Percentiles rank a stretch among this genome's conserved stretches.
Conservation (phyloP, 345 rosid genomes). For the Moricandia moricandioides region DNA sequence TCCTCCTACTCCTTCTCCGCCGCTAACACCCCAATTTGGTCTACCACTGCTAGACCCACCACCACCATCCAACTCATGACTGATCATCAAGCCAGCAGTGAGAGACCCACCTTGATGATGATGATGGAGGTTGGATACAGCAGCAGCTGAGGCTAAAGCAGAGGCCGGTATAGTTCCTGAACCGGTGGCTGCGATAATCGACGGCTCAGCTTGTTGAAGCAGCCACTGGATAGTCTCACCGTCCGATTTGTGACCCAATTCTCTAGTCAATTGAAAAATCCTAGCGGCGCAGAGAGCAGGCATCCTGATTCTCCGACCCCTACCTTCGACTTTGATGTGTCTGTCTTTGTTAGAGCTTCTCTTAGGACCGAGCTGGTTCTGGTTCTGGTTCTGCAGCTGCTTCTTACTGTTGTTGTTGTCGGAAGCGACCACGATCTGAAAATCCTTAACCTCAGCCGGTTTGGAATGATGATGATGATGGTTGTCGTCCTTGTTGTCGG, state of each 20-base stretch:
- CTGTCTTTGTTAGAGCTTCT: constrained; percentile 93
- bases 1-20: constrained; percentile 52
- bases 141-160: constrained; percentile 64
- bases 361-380: constrained; percentile 61
- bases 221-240: constrained; percentile 98
- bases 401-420: constrained; percentile 57
- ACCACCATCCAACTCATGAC: constrained; percentile 51
- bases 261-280: constrained; percentile 93
- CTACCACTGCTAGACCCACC: constrained; percentile 50
- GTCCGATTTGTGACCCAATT: constrained; percentile 96
- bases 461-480: constrained; percentile 24
- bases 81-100: constrained; percentile 69
- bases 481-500: constrained; percentile 31
- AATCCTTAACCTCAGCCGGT: constrained; percentile 67
- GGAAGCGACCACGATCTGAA: constrained; percentile 62
- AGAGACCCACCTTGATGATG: constrained; percentile 58
- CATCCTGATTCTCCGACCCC: constrained; percentile 96
- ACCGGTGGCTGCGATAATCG: constrained; percentile 88
- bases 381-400: constrained; percentile 36
- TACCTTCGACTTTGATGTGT: constrained; percentile 92
- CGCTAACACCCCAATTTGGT: constrained; percentile 61
- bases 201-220: constrained; percentile 91
- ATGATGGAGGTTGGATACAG: constrained; percentile 51
- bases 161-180: constrained; percentile 96
- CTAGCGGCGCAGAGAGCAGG: constrained; percentile 97